Evolutionary conservation across 1,139 yeast genomes (phyloP), one percentile per base, ranked within the genome.

Genomic region (Eremothecium coryli): DNA sequence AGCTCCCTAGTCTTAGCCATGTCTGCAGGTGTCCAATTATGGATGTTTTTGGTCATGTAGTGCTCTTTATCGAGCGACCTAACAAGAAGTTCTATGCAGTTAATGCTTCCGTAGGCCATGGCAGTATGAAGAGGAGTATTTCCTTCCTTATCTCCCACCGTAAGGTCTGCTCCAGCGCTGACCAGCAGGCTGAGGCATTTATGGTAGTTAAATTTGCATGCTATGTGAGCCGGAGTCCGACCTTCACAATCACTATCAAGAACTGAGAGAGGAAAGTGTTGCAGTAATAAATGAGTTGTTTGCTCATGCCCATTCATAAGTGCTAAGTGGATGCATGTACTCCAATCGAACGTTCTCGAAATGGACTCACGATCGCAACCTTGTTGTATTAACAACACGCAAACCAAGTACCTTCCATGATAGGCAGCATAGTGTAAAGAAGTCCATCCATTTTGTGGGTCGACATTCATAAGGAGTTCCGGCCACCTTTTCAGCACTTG

Each of bases 381-480:
- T 33, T 64, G 51, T 27, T 63, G 65, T 18, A 73, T 64, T 32
- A 73, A 55, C 40, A 71, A 70, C 37, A 77, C 85, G 52, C 95
- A 81, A 5, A 85, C 71, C 39, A 84, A 70, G 51, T 82, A 82
- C 45, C 82, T 73, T 21, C 96, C 95, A 48, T 82, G 64, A 52
- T 61, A 81, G 6, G 93, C 76, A 1, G 95, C 90, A 58, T 85
- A 86, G 58, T 88, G 97, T 32, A 88, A 66, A 34, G 85, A 82
- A 27, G 82, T 70, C 96, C 96, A 88, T 1, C 97, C 97, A 47
- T 80, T 75, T 27, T 64, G 40, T 10, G 77, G 65, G 54, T 90
- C 88, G 15, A 76, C 67, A 52, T 86, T 84, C 37, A 79, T 75
- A 59, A 93, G 64, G 31, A 86, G 64, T 24, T 77, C 82, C 0